A percentile compares a stretch with the other conserved stretches of the same genome.
These are phyloP conservation scores for Mucor irregularis DNA, from an alignment of 371 early-diverging fungal species.

Conservation along the genomic window DNA sequence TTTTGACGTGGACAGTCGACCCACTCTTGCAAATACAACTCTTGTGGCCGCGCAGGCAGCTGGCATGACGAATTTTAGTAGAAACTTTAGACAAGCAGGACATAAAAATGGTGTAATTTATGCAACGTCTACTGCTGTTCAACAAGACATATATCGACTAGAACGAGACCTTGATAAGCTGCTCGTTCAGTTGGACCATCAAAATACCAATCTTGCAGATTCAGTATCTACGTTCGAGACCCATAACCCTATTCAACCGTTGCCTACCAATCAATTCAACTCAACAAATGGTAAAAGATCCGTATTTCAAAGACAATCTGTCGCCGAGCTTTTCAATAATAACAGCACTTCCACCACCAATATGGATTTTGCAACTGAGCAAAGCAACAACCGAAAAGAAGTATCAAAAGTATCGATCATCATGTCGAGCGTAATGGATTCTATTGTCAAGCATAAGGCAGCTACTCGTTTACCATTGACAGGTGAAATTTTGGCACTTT, in stretches of 20 bases:
- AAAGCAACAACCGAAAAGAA: slow-evolving; percentile 3
- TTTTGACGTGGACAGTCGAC: not conserved
- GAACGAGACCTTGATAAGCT: slow-evolving; percentile 45
- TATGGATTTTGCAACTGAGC: not conserved
- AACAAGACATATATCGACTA: slow-evolving; percentile 45
- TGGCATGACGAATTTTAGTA: slow-evolving; percentile 24
- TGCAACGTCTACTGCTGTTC: slow-evolving; percentile 44
- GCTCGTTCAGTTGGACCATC: slow-evolving; percentile 15
- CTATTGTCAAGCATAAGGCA: slow-evolving; percentile 34
- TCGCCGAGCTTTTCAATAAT: slow-evolving; percentile 4
- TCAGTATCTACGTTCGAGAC: not conserved
- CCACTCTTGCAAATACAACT: slow-evolving; percentile 19
- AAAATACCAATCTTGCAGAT: slow-evolving; percentile 25
- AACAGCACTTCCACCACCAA: not conserved
- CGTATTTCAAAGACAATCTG: slow-evolving; percentile 4
- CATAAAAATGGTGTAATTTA: slow-evolving; percentile 31
- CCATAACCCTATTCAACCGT: not conserved
- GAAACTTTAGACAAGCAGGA: slow-evolving; percentile 21
- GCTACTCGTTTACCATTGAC: slow-evolving; percentile 41
- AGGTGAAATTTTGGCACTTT: slow-evolving; percentile 33
- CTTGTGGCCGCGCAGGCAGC: slow-evolving; percentile 34
- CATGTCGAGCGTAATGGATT: slow-evolving; percentile 27
- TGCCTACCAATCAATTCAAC: not conserved
- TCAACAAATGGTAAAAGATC: slow-evolving; percentile 1
- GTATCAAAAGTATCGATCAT: slow-evolving; percentile 16